These are phyloP conservation scores for Tetrastigma voinierianum DNA, from an alignment of 164 flowering plant genomes.

Conservation along the genomic window DNA sequence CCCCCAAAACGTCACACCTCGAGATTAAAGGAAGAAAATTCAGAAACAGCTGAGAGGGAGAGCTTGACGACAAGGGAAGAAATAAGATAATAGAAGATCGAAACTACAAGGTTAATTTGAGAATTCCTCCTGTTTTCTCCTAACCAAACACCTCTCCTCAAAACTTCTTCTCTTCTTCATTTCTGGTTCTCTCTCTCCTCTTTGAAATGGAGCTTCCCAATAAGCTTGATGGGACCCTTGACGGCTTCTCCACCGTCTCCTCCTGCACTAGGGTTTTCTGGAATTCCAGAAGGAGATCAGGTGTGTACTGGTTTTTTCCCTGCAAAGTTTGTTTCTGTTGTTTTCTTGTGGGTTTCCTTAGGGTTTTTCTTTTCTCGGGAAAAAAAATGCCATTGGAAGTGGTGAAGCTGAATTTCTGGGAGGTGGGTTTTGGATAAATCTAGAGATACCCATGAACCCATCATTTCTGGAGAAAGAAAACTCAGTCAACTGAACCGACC, in stretches of 20 bases:
- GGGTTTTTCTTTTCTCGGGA: background rate
- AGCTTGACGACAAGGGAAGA: background rate
- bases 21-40: too few relatives aligned
- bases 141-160: too few relatives aligned
- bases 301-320: slow-evolving; percentile 21
- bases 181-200: too few relatives aligned
- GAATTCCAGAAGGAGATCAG: slow-evolving; percentile 70
- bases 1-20: too few relatives aligned
- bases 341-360: background rate
- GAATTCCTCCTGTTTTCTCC: too few relatives aligned
- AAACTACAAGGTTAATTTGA: background rate
- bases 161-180: too few relatives aligned
- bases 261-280: slow-evolving; percentile 40
- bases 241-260: slow-evolving; percentile 52
- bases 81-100: background rate
- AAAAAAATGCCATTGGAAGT: background rate
- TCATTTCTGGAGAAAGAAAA: background rate
- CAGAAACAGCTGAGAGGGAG: too few relatives aligned
- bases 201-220: background rate
- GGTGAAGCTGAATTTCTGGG: background rate
- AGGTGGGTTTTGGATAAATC: background rate
- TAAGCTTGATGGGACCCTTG: slow-evolving; percentile 15
- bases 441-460: background rate
- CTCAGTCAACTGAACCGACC: background rate
- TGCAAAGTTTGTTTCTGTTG: background rate